phyloP scores from a whole-genome alignment of 2,329 filamentous ascomycete species.

The Colletotrichum euphorbiae region DNA sequence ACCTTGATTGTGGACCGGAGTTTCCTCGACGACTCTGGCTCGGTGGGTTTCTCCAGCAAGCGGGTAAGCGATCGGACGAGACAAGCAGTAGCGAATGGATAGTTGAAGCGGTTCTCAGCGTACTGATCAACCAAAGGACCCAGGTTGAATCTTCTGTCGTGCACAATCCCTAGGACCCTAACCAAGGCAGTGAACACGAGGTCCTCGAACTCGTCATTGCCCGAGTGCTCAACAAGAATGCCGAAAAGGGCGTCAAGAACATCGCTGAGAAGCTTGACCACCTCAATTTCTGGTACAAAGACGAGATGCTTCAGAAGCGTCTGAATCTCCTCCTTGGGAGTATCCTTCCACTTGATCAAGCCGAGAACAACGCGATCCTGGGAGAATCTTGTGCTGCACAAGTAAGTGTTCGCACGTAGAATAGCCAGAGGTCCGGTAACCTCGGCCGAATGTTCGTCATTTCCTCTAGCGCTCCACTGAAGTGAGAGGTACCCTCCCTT shows the following conservation, averaged over 20 bases:
- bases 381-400: constrained; percentile 95
- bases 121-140: constrained; percentile 92
- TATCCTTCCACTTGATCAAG: constrained; percentile 87
- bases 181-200: constrained; percentile 91
- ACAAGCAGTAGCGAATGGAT: constrained; percentile 90
- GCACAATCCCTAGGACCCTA: constrained; percentile 89
- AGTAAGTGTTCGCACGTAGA: constrained; percentile 83
- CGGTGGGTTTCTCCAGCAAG: constrained; percentile 83
- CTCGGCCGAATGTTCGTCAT: constrained; percentile 76
- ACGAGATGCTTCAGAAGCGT: constrained; percentile 83
- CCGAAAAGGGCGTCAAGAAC: constrained; percentile 93
- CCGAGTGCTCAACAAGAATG: constrained; percentile 90
- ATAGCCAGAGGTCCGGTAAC: constrained; percentile 83
- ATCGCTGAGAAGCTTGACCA: constrained; percentile 91
- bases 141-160: constrained; percentile 93
- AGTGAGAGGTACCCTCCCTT: constrained; percentile 89
- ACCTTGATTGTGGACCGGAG: constrained; percentile 95
- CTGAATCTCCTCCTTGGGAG: constrained; percentile 76
- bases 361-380: constrained; percentile 90
- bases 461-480: constrained; percentile 79
- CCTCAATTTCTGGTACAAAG: constrained; percentile 96
- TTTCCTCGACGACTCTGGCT: constrained; percentile 84
- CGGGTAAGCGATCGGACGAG: constrained; percentile 88
- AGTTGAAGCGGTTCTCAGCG: constrained; percentile 88
- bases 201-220: constrained; percentile 92